Evolutionary conservation across 257 asterid species (phyloP).

Genomic region (Capsicum baccatum): DNA sequence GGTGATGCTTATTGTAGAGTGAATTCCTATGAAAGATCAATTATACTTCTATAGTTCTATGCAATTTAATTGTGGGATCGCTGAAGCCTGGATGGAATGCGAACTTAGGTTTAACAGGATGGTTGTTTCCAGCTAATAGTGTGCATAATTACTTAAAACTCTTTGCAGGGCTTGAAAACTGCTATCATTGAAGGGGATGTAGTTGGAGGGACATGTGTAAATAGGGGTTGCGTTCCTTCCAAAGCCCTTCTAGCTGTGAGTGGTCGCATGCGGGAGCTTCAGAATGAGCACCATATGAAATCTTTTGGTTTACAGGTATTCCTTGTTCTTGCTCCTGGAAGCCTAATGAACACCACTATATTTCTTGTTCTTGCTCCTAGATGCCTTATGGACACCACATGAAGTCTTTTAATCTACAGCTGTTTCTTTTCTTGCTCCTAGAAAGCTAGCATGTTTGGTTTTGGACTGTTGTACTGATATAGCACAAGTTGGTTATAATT

Average conservation of each 20-base stretch:
- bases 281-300: constrained; percentile 82
- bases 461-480: not conserved
- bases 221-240: constrained; percentile 92
- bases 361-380: constrained; percentile 33
- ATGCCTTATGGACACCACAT: constrained; percentile 57
- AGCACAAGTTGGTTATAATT: not conserved
- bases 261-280: constrained; percentile 95
- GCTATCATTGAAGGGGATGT: constrained; percentile 89
- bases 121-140: not conserved
- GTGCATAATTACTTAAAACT: not conserved
- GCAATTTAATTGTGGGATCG: not conserved
- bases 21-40: not conserved
- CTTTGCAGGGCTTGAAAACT: constrained; percentile 80
- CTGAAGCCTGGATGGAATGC: not conserved
- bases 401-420: constrained; percentile 85
- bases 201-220: constrained; percentile 92
- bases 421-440: constrained; percentile 39
- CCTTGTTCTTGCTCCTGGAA: constrained; percentile 32
- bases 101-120: not conserved
- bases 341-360: constrained; percentile 48
- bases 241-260: constrained; percentile 91
- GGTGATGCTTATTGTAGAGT: not conserved
- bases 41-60: not conserved
- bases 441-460: constrained; percentile 1
- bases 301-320: constrained; percentile 87